These are phyloP conservation scores for Mycena sp. DNA, from an alignment of 1,284 basidiomycete genomes.

Conservation along the genomic window DNA sequence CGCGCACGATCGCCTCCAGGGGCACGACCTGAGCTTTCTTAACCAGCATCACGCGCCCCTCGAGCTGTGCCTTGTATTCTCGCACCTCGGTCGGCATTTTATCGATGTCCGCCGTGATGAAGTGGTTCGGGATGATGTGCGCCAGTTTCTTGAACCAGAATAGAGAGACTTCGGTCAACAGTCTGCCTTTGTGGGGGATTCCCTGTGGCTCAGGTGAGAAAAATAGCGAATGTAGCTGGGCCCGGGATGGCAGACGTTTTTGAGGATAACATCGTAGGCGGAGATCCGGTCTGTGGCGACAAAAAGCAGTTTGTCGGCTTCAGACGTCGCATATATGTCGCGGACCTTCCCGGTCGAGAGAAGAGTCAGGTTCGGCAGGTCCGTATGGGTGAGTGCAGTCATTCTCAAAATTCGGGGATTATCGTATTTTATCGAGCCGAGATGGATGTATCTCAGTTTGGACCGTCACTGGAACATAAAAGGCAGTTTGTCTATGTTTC, in stretches of 20 bases:
- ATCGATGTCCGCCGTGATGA: conserved; percentile 78
- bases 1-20: conserved; percentile 97
- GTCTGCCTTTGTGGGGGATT: conserved; percentile 69
- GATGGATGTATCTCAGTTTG: too few relatives aligned
- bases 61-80: conserved; percentile 76
- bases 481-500: background rate
- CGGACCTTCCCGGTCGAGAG: conserved; percentile 93
- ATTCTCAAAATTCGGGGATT: conserved; percentile 14
- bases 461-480: background rate
- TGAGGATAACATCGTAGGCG: conserved; percentile 95
- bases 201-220: too few relatives aligned
- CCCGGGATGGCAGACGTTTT: too few relatives aligned
- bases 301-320: conserved; percentile 83
- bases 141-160: conserved; percentile 95
- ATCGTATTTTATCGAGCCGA: too few relatives aligned
- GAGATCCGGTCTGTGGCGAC: conserved; percentile 97
- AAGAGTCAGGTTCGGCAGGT: conserved; percentile 67
- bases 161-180: conserved; percentile 89
- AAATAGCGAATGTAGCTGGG: too few relatives aligned
- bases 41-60: conserved; percentile 92
- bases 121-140: conserved; percentile 87
- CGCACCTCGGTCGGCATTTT: conserved; percentile 81
- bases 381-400: conserved; percentile 58
- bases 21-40: conserved; percentile 90
- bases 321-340: conserved; percentile 85